These are phyloP conservation scores for Colletotrichum falcatum DNA, from an alignment of 2,329 filamentous ascomycete genomes.

Conservation along the genomic window DNA sequence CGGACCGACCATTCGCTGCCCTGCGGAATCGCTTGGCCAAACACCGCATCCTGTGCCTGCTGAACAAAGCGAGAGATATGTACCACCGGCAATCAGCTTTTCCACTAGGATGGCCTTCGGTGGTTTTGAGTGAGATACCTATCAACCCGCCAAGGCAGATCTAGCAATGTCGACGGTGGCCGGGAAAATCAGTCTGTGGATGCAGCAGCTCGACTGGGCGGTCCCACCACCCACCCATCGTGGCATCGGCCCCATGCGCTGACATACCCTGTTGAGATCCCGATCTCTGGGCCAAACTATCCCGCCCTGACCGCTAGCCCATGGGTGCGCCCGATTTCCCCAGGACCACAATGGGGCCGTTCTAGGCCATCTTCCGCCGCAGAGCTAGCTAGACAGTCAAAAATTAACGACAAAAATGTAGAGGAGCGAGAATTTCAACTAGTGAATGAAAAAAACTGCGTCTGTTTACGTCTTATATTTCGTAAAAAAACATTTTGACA, in stretches of 20 bases:
- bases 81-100: neutral
- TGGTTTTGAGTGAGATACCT: too few relatives aligned
- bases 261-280: neutral
- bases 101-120: too few relatives aligned
- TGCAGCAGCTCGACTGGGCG: neutral
- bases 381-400: neutral
- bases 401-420: neutral
- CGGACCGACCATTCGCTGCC: neutral
- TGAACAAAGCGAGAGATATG: neutral
- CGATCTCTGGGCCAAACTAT: neutral
- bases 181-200: neutral
- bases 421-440: neutral
- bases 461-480: neutral
- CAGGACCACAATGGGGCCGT: neutral
- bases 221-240: neutral
- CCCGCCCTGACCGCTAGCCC: neutral
- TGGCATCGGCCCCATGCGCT: neutral
- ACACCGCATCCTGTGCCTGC: neutral
- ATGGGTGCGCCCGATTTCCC: neutral
- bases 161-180: neutral
- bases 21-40: neutral
- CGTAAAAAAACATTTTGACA: neutral
- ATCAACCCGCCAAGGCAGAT: neutral
- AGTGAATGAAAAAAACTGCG: neutral
- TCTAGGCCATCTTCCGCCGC: neutral